Evolutionary conservation across 495 filamentous ascomycete genomes (phyloP).

Genomic region (Penicillium longicatenatum): DNA sequence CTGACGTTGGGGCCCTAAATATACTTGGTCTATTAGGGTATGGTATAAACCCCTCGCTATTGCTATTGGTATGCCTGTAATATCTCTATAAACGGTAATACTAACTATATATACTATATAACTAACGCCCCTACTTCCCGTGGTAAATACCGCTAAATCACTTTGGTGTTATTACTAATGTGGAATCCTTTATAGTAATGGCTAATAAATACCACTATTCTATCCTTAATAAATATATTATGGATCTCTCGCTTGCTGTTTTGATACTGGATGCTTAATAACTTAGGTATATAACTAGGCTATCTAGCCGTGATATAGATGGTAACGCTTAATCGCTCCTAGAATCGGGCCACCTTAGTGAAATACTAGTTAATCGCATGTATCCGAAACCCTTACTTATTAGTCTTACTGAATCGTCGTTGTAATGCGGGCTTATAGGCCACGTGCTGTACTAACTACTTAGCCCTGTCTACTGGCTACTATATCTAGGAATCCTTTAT

Average conservation of each 20-base stretch:
- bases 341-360: background rate
- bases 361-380: background rate
- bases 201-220: background rate
- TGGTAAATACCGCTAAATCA: background rate
- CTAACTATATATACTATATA: background rate
- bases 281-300: background rate
- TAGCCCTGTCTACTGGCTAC: background rate
- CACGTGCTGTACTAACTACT: background rate
- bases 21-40: background rate
- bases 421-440: background rate
- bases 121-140: background rate
- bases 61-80: background rate
- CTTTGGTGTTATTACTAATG: background rate
- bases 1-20: background rate
- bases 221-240: background rate
- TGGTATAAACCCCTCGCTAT: background rate
- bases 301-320: background rate
- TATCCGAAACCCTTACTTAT: background rate
- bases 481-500: background rate
- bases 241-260: background rate
- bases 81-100: background rate
- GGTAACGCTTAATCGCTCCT: background rate
- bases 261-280: background rate
- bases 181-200: background rate
- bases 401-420: background rate